Percentiles rank a stretch among this genome's conserved stretches.
These are phyloP conservation scores for Apiotrichum gamsii DNA, from an alignment of 1,284 basidiomycete genomes.

Conservation along the genomic window DNA sequence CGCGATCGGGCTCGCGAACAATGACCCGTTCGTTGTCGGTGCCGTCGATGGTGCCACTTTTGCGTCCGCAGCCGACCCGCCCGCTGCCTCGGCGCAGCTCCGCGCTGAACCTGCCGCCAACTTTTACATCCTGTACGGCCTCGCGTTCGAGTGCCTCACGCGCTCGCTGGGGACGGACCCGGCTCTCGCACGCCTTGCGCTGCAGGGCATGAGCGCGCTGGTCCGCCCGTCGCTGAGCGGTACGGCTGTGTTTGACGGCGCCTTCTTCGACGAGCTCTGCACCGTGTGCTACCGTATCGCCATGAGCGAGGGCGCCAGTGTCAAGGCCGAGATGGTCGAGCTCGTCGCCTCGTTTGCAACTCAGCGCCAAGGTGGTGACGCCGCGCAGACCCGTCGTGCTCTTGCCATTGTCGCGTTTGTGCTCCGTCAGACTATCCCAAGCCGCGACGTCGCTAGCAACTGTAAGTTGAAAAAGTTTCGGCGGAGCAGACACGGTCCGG, in stretches of 20 bases:
- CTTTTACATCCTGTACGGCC: constrained; percentile 85
- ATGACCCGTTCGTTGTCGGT: constrained; percentile 62
- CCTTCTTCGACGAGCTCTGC: constrained; percentile 83
- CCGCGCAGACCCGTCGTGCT: constrained; percentile 36
- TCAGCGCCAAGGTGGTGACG: constrained; percentile 42
- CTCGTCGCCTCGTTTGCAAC: constrained; percentile 62
- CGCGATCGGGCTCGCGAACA: constrained; percentile 66
- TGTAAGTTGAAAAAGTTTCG: constrained; percentile 50
- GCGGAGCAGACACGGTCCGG: not conserved
- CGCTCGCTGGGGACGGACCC: constrained; percentile 56
- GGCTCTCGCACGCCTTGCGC: constrained; percentile 55
- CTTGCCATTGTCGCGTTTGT: constrained; percentile 59
- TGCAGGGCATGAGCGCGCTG: constrained; percentile 72
- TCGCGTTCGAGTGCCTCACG: constrained; percentile 83
- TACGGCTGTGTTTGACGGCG: constrained; percentile 66
- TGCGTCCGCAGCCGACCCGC: constrained; percentile 16
- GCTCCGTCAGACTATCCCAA: constrained; percentile 63
- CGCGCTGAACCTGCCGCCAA: constrained; percentile 68
- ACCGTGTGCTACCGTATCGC: constrained; percentile 83
- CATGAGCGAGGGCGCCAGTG: constrained; percentile 69
- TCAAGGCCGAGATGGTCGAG: constrained; percentile 71
- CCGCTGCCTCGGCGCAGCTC: constrained; percentile 24
- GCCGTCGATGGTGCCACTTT: constrained; percentile 72
- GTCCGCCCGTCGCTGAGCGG: constrained; percentile 75
- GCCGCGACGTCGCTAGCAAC: constrained; percentile 54